Evolutionary conservation across 257 asterid genomes (phyloP).

Genomic region (Solanum etuberosum): DNA sequence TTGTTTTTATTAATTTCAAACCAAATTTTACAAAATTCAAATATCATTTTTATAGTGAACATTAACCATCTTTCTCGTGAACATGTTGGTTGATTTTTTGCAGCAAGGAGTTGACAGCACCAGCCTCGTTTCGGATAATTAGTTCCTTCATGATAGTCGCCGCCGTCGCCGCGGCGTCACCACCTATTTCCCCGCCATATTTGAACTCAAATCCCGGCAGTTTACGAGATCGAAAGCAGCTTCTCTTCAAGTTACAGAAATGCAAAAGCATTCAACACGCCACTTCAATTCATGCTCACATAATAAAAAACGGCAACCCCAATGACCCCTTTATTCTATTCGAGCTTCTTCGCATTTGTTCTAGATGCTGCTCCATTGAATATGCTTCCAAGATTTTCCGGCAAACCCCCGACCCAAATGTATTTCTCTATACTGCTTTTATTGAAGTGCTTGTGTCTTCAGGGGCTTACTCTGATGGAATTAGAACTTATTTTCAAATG

Average conservation of each 20-base stretch:
- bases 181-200: background rate
- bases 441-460: slow-evolving; percentile 30
- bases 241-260: slow-evolving; percentile 15
- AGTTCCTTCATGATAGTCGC: background rate
- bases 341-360: slow-evolving; percentile 43
- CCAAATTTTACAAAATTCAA: too few relatives aligned
- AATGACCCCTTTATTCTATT: slow-evolving; percentile 29
- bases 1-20: too few relatives aligned
- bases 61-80: background rate
- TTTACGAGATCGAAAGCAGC: slow-evolving; percentile 10
- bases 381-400: slow-evolving; percentile 31
- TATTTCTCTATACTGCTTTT: slow-evolving; percentile 35
- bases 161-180: background rate
- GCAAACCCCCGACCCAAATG: slow-evolving; percentile 22
- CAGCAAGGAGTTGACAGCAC: background rate
- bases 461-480: slow-evolving; percentile 8
- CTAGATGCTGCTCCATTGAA: slow-evolving; percentile 25
- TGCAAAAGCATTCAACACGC: slow-evolving; percentile 23
- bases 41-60: too few relatives aligned
- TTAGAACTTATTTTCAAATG: slow-evolving; percentile 20
- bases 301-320: slow-evolving; percentile 21
- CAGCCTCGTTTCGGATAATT: background rate
- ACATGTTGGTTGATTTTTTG: background rate
- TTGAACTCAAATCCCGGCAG: slow-evolving; percentile 2
- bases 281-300: slow-evolving; percentile 21